Evolutionary conservation across 164 flowering plant species (phyloP), one percentile per base, ranked within the genome.

Genomic region (Magnolia officinalis): DNA sequence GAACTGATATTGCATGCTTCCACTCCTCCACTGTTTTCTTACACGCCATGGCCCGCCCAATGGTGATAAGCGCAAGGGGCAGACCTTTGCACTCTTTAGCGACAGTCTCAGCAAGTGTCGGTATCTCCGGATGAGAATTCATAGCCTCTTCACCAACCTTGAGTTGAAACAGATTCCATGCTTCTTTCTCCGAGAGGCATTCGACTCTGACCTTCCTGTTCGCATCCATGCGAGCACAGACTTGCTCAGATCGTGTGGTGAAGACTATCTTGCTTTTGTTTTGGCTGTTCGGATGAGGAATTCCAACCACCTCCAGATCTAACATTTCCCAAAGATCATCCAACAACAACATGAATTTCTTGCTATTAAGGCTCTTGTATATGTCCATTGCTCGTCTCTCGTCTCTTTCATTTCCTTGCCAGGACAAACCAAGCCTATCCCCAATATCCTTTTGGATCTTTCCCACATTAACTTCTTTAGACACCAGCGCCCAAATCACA

Each of bases 321-420:
- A 77, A n/a, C 31, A 26, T 59, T 14, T 73, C 72, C 80, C 80
- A 77, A 9, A 73, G 6, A 45, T 77, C 80, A 73, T 72, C 80
- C 3, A 77, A 18, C 14, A 72, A 19, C 29, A 77, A n/a, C 37
- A 77, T 8, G 26, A 72, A 72, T 23, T 73, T 77, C 75, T 72
- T 77, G 1, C 18, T 31, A 0, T 18, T 72, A 20, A 77, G 45
- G 51, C 31, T 63, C 16, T 1, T 61, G 69, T 18, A 52, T 21
- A 72, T 72, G 50, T 72, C n/a, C 8, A 16, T 13, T 50, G 21
- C 31, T 1, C 23, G 26, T 72, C 49, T 11, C 37, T 8, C 16
- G 13, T 24, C 74, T 51, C 58, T 64, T 9, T 20, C 13, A 14
- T 6, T 23, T 20, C 52, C 74, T 52, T 11, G 11, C 74, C 59